Evolutionary conservation across 202 grass and related monocot species (phyloP).

Genomic region (Panicum virgatum): DNA sequence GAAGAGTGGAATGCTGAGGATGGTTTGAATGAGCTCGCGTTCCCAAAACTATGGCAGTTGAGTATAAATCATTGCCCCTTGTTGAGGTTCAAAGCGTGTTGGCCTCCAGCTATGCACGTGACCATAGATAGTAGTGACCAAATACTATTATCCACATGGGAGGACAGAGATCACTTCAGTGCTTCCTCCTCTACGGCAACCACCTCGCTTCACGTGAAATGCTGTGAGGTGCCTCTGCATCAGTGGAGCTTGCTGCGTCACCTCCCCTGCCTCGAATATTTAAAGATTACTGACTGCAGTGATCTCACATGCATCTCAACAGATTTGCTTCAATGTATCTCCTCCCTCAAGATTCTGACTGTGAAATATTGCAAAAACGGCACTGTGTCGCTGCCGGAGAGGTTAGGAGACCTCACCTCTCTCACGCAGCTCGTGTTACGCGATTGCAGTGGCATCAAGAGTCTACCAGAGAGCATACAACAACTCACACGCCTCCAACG

Average conservation of each 20-base stretch:
- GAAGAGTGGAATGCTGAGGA: neutral
- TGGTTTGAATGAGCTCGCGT: neutral
- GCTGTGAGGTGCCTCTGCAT: neutral
- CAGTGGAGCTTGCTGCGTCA: neutral
- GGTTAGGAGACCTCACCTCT: neutral
- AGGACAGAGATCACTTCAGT: neutral
- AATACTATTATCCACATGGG: neutral
- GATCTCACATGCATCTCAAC: neutral
- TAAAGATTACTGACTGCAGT: neutral
- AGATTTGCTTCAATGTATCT: neutral
- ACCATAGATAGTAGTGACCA: neutral
- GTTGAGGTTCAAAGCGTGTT: neutral
- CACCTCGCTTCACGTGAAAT: neutral
- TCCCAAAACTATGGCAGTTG: neutral
- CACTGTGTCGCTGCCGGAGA: neutral
- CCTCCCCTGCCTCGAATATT: neutral
- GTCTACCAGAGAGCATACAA: neutral
- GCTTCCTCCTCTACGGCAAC: neutral
- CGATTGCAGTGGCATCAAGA: neutral
- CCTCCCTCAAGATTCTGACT: neutral
- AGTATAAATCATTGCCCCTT: neutral
- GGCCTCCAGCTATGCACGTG: neutral
- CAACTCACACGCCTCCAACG: neutral
- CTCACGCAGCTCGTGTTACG: neutral
- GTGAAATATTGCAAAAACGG: neutral